These are phyloP conservation scores for Sphagnum contortum DNA, from an alignment of 225 moss, liverwort and hornwort genomes.

Conservation along the genomic window DNA sequence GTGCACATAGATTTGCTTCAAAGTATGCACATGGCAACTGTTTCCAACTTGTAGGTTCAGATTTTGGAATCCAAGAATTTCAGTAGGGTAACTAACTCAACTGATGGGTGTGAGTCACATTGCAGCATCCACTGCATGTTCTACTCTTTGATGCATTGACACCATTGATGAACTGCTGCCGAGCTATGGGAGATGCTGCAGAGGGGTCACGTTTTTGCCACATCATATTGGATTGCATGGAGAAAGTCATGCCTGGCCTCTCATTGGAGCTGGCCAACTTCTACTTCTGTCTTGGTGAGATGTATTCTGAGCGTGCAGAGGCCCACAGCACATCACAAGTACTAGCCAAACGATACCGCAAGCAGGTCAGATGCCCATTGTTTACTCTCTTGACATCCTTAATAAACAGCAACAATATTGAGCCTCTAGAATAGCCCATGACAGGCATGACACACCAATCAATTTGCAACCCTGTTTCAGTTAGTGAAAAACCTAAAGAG, in stretches of 20 bases:
- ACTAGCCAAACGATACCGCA: constrained; percentile 56
- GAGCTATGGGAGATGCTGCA: constrained; percentile 60
- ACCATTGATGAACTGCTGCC: constrained; percentile 79
- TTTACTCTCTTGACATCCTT: background rate
- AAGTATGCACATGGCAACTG: no score
- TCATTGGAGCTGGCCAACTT: constrained; percentile 73
- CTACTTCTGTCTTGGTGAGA: constrained; percentile 82
- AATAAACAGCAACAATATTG: background rate
- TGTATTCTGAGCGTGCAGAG: constrained; percentile 61
- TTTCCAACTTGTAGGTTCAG: no score
- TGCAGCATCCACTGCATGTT: constrained; percentile 70
- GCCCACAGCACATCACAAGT: constrained; percentile 31
- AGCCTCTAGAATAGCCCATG: background rate
- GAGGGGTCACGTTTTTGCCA: constrained; percentile 64
- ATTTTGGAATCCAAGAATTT: no score
- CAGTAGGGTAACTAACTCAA: no score
- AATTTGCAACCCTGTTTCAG: no score
- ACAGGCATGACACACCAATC: background rate
- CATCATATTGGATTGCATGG: constrained; percentile 47
- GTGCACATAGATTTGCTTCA: no score
- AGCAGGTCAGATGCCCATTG: constrained; percentile 33
- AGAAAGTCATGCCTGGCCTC: constrained; percentile 61
- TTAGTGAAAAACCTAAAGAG: no score
- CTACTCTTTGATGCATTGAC: constrained; percentile 80
- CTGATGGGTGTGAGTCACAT: no score